Conservation (phyloP, 2,329 filamentous ascomycete genomes). For the Penicillium expansum region DNA sequence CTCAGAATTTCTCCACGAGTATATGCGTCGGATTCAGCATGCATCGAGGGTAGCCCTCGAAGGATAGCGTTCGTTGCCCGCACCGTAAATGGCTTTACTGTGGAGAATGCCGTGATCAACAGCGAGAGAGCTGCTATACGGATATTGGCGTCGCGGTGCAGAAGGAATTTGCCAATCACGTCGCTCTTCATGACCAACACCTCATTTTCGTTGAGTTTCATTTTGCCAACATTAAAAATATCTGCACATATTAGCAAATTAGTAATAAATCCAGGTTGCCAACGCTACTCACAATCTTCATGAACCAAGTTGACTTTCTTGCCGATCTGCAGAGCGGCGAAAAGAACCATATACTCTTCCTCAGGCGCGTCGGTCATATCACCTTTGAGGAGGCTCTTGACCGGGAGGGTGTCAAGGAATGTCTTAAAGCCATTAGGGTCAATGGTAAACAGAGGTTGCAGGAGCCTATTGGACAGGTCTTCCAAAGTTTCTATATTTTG, state of each 20-base stretch:
- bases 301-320: constrained; percentile 69
- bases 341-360: constrained; percentile 57
- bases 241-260: constrained; percentile 24
- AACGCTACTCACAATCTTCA: constrained; percentile 55
- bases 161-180: constrained; percentile 38
- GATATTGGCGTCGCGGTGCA: constrained; percentile 59
- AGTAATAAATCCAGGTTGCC: constrained; percentile 8
- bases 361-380: constrained; percentile 50
- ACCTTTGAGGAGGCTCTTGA: constrained; percentile 48
- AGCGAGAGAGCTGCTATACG: constrained; percentile 79
- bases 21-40: constrained; percentile 82
- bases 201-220: constrained; percentile 13
- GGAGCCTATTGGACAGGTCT: constrained; percentile 35
- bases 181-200: constrained; percentile 36
- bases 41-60: constrained; percentile 65
- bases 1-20: constrained; percentile 77
- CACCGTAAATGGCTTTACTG: constrained; percentile 67
- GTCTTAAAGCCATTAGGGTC: constrained; percentile 34
- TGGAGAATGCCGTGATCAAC: constrained; percentile 70
- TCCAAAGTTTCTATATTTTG: constrained; percentile 38
- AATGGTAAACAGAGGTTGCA: constrained; percentile 36
- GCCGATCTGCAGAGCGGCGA: constrained; percentile 67
- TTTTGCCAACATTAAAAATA: constrained; percentile 22
- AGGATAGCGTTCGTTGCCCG: constrained; percentile 62
- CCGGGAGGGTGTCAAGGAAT: constrained; percentile 60